Evolutionary conservation across 106 monocot species (phyloP).

Genomic region (Chionographis japonica): DNA sequence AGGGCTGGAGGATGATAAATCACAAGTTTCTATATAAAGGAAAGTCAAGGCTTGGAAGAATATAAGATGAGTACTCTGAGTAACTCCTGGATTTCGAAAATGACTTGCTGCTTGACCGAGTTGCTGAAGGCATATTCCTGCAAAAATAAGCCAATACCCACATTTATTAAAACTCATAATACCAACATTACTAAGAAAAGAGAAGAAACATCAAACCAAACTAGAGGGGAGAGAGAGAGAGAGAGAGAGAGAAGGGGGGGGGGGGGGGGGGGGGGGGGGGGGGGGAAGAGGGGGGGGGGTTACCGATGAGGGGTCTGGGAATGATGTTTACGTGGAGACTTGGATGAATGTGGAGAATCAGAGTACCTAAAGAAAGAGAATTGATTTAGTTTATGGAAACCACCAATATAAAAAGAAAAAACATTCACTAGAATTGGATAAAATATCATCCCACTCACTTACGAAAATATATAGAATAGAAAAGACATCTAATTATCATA

Average conservation of each 20-base stretch:
- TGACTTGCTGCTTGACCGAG: slow-evolving; percentile 50
- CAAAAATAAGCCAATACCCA: slow-evolving; percentile 3
- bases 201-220: neutral
- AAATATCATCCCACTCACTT: too few relatives aligned
- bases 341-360: slow-evolving; percentile 17
- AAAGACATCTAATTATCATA: too few relatives aligned
- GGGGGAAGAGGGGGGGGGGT: too few relatives aligned
- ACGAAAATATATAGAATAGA: too few relatives aligned
- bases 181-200: neutral
- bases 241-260: too few relatives aligned
- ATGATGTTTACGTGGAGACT: neutral
- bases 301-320: slow-evolving; percentile 10
- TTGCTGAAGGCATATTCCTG: slow-evolving; percentile 36
- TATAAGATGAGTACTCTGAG: slow-evolving; percentile 25
- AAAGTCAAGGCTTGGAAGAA: too few relatives aligned
- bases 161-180: too few relatives aligned
- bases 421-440: neutral
- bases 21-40: too few relatives aligned
- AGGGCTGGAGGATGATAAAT: too few relatives aligned
- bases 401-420: neutral
- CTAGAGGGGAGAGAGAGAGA: too few relatives aligned
- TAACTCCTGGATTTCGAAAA: slow-evolving; percentile 41
- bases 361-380: slow-evolving; percentile 20
- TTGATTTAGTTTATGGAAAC: neutral
- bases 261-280: too few relatives aligned